Conservation (phyloP, 768 basidiomycete species). For the Asterophora lycoperdoides region DNA sequence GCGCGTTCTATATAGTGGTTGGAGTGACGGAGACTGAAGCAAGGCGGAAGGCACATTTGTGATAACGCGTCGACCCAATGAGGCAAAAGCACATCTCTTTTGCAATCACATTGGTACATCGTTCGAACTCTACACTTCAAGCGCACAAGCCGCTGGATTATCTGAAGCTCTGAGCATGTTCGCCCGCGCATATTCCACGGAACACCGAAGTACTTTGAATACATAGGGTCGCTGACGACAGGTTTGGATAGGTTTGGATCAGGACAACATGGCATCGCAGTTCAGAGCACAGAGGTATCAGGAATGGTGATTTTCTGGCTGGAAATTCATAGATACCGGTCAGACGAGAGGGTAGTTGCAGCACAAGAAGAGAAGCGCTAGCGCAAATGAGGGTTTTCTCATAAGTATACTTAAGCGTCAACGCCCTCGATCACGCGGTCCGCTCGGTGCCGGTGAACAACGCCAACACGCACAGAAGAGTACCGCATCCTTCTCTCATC, state of each 20-base stretch:
- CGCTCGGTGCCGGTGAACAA: too few relatives aligned
- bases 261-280: not conserved
- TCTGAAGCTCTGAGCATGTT: too few relatives aligned
- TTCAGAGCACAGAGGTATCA: not conserved
- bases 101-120: not conserved
- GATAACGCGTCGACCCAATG: not conserved
- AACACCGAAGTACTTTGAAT: too few relatives aligned
- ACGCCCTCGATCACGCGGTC: too few relatives aligned
- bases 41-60: slow-evolving; percentile 8
- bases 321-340: not conserved
- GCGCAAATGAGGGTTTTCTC: too few relatives aligned
- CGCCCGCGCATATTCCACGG: too few relatives aligned
- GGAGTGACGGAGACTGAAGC: slow-evolving; percentile 9
- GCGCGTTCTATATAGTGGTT: not conserved
- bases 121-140: not conserved
- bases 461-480: not conserved
- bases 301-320: not conserved
- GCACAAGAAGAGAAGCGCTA: too few relatives aligned
- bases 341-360: too few relatives aligned
- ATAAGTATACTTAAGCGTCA: too few relatives aligned
- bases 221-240: too few relatives aligned
- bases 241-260: not conserved
- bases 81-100: slow-evolving; percentile 1
- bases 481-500: not conserved
- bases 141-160: too few relatives aligned